These are phyloP conservation scores for Arthrobotrys pseudoclavata DNA, from an alignment of 2,329 filamentous ascomycete genomes.

Conservation along the genomic window DNA sequence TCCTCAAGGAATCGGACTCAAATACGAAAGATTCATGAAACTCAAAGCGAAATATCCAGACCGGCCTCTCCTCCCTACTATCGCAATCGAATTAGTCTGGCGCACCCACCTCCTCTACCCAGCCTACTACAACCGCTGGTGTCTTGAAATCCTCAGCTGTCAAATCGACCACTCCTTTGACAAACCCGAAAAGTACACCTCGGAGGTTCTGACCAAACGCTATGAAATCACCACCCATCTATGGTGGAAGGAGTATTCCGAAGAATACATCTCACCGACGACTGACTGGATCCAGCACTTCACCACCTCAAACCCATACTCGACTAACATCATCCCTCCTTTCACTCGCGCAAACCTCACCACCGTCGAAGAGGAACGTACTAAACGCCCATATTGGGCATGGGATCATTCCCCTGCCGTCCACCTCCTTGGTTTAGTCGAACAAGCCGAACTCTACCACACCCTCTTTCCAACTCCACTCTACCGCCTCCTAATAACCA, in stretches of 20 bases:
- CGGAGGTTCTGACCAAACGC: conserved; percentile 20
- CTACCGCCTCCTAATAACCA: conserved; percentile 39
- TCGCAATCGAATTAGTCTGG: conserved; percentile 50
- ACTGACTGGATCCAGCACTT: conserved; percentile 38
- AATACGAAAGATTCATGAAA: conserved; percentile 50
- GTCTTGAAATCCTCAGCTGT: conserved; percentile 44
- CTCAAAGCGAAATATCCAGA: conserved; percentile 49
- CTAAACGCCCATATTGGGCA: conserved; percentile 24
- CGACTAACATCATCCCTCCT: conserved; percentile 18
- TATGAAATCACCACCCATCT: conserved; percentile 41
- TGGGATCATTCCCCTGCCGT: conserved; percentile 30
- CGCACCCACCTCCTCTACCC: conserved; percentile 53
- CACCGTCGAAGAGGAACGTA: conserved; percentile 36
- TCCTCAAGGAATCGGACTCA: conserved; percentile 38
- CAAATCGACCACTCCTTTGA: conserved; percentile 44
- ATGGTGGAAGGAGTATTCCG: conserved; percentile 51
- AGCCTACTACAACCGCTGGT: conserved; percentile 50
- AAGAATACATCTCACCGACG: conserved; percentile 34
- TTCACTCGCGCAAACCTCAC: conserved; percentile 27
- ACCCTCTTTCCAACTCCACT: conserved; percentile 38
- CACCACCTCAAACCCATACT: conserved; percentile 34
- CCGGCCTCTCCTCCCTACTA: conserved; percentile 38
- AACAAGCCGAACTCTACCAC: conserved; percentile 51
- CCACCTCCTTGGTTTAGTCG: conserved; percentile 19
- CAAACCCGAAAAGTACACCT: conserved; percentile 26